These are phyloP conservation scores for Setaria viridis DNA, from an alignment of 202 grass and related monocot genomes.

Conservation along the genomic window DNA sequence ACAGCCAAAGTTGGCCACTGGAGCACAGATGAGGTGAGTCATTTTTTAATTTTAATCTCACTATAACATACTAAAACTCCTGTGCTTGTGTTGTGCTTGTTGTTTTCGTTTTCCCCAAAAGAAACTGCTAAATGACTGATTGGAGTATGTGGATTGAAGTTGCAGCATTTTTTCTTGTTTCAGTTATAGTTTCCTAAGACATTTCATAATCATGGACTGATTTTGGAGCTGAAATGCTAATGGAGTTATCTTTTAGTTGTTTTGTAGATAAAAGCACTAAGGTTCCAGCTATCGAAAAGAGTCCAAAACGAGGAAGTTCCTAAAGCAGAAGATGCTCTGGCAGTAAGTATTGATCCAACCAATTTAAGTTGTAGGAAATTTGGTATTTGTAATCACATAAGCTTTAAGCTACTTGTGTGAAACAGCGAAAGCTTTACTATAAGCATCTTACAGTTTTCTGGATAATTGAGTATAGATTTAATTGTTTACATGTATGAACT, in stretches of 20 bases:
- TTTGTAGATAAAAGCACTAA: constrained; percentile 77
- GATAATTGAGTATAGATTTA: neutral
- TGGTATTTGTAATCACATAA: constrained; percentile 22
- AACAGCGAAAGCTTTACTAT: constrained; percentile 16
- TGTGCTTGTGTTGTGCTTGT: neutral
- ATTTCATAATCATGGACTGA: constrained; percentile 23
- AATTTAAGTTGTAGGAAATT: neutral
- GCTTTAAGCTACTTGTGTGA: neutral
- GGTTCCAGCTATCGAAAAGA: constrained; percentile 55
- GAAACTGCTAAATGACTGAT: neutral
- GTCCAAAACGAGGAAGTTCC: constrained; percentile 61
- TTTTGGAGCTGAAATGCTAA: constrained; percentile 38
- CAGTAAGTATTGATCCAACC: constrained; percentile 45
- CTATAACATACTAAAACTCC: neutral
- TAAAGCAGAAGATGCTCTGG: constrained; percentile 67
- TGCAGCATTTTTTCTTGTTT: constrained; percentile 13
- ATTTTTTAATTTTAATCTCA: constrained; percentile 27
- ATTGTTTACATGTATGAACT: constrained; percentile 13
- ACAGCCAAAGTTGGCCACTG: constrained; percentile 82
- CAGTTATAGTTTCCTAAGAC: neutral
- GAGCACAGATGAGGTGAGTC: constrained; percentile 73
- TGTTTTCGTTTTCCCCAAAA: constrained; percentile 10
- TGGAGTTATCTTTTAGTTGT: constrained; percentile 48
- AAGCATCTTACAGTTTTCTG: neutral
- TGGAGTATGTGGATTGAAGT: neutral